Percentiles rank a stretch among this genome's conserved stretches.
Conservation (phyloP, 768 basidiomycete genomes). For the Mycena albidolilacea region DNA sequence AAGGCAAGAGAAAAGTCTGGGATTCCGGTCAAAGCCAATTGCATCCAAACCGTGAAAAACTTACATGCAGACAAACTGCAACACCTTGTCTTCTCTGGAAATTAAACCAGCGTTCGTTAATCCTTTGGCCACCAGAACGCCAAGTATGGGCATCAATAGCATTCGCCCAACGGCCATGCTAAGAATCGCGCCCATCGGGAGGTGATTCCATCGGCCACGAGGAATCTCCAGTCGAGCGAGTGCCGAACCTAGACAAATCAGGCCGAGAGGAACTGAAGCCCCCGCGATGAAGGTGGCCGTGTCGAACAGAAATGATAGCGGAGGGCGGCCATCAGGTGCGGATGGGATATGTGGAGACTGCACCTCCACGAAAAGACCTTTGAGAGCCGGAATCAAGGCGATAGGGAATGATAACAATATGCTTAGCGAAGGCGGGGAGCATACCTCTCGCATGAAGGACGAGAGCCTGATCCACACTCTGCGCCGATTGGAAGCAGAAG, state of each 20-base stretch:
- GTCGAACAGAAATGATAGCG: conserved; percentile 73
- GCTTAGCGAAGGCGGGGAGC: conserved; percentile 65
- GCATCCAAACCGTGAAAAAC: background rate
- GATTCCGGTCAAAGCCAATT: background rate
- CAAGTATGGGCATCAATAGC: conserved; percentile 62
- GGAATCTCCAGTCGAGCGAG: conserved; percentile 65
- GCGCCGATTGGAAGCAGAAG: background rate
- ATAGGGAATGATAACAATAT: conserved; percentile 71
- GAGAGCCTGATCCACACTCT: background rate
- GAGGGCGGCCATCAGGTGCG: conserved; percentile 78
- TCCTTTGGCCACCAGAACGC: conserved; percentile 59
- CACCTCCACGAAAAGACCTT: conserved; percentile 70
- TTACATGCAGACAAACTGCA: conserved; percentile 64
- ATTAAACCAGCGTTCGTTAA: conserved; percentile 55
- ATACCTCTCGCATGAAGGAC: conserved; percentile 40
- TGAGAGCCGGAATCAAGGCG: conserved; percentile 69
- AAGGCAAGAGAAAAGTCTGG: conserved; percentile 18
- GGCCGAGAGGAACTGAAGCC: conserved; percentile 74
- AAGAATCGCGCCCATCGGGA: conserved; percentile 58
- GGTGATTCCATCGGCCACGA: conserved; percentile 50
- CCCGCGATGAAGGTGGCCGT: conserved; percentile 70
- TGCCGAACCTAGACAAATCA: conserved; percentile 74
- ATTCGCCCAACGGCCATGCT: conserved; percentile 59
- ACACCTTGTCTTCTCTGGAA: conserved; percentile 55
- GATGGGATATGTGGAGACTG: conserved; percentile 58